These are phyloP conservation scores for Rhytidhysteron rufulum DNA, from an alignment of 2,329 filamentous ascomycete species.

Conservation along the genomic window DNA sequence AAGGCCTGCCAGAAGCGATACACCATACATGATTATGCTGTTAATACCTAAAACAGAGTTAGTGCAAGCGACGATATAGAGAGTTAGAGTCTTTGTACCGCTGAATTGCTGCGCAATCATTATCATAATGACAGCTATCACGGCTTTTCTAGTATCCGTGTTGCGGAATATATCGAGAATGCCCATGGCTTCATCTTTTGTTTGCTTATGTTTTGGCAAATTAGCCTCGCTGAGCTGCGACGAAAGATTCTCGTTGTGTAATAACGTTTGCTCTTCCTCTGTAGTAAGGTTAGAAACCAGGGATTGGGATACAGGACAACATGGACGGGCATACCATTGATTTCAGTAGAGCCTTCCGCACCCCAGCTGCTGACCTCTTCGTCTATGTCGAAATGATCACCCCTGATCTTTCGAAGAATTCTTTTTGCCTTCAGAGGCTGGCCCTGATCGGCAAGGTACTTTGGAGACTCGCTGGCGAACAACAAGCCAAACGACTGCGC, in stretches of 20 bases:
- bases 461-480: slow-evolving; percentile 75
- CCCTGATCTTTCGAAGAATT: slow-evolving; percentile 72
- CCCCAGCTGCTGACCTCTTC: slow-evolving; percentile 62
- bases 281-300: neutral
- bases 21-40: slow-evolving; percentile 97
- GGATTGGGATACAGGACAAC: slow-evolving; percentile 5
- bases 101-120: slow-evolving; percentile 93
- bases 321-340: slow-evolving; percentile 23
- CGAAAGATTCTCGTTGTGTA: slow-evolving; percentile 42
- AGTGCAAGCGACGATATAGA: slow-evolving; percentile 1
- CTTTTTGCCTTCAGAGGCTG: slow-evolving; percentile 58
- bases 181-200: slow-evolving; percentile 36
- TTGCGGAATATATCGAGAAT: slow-evolving; percentile 60
- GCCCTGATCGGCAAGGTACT: slow-evolving; percentile 73
- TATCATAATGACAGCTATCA: slow-evolving; percentile 83
- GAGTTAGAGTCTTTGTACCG: slow-evolving; percentile 34
- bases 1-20: slow-evolving; percentile 77
- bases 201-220: slow-evolving; percentile 19
- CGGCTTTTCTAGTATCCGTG: slow-evolving; percentile 70
- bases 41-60: slow-evolving; percentile 62
- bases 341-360: slow-evolving; percentile 21
- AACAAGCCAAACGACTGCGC: slow-evolving; percentile 68
- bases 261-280: slow-evolving; percentile 69
- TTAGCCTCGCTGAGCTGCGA: slow-evolving; percentile 20
- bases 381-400: slow-evolving; percentile 63